Evolutionary conservation across 1,284 basidiomycete genomes (phyloP).

Genomic region (Ustilago shanxiensis): DNA sequence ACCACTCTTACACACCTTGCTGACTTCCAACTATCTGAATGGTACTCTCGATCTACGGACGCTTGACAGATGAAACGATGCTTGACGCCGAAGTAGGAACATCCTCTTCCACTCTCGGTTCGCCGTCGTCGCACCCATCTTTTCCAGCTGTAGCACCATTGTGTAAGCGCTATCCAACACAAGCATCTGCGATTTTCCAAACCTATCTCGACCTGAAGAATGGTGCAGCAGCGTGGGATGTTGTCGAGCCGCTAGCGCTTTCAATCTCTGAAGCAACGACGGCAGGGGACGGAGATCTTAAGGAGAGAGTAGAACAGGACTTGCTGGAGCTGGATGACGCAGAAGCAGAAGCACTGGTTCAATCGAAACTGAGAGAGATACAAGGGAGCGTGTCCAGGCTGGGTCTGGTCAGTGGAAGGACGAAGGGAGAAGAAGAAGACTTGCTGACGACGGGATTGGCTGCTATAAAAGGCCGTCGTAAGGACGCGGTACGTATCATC

Average conservation of each 20-base stretch:
- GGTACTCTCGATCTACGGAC: no score
- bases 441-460: conserved; percentile 16
- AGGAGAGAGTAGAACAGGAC: background rate
- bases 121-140: conserved; percentile 38
- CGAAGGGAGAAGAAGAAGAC: background rate
- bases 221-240: conserved; percentile 58
- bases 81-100: conserved; percentile 28
- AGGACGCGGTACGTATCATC: conserved; percentile 27
- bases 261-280: background rate
- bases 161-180: conserved; percentile 57
- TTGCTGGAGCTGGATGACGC: conserved; percentile 19
- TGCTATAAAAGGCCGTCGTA: conserved; percentile 42
- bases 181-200: conserved; percentile 66
- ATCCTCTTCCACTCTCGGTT: conserved; percentile 5
- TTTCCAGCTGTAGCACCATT: conserved; percentile 42
- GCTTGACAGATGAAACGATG: conserved; percentile 36
- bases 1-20: no score
- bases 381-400: background rate
- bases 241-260: conserved; percentile 41
- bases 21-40: background rate
- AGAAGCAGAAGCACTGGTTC: conserved; percentile 23
- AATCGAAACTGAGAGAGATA: conserved; percentile 3
- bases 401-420: conserved; percentile 10
- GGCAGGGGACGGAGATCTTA: no score
- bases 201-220: conserved; percentile 67